Conservation (phyloP, 179 eudicot species). For the Pouteria campechiana region DNA sequence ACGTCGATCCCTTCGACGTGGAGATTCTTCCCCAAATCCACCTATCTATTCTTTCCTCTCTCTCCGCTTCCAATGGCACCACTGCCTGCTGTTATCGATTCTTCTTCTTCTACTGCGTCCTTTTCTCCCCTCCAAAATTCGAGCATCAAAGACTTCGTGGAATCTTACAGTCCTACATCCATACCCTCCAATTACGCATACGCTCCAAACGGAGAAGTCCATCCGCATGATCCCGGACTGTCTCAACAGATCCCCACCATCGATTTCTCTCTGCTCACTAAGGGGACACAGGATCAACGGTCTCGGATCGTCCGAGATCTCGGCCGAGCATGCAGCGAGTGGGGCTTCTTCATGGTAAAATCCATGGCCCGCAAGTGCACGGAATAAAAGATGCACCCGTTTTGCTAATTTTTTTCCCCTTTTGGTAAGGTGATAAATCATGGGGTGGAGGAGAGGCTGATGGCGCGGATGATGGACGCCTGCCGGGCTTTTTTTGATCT, state of each 20-base stretch:
- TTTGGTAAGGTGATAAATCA: conserved; percentile 48
- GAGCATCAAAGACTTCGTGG: no score
- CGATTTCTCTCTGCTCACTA: conserved; percentile 41
- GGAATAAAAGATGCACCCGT: no score
- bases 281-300: conserved; percentile 18
- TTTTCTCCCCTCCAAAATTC: no score
- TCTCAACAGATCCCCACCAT: conserved; percentile 36
- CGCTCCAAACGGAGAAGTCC: conserved; percentile 4
- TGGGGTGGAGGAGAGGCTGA: conserved; percentile 35
- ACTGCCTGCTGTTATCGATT: no score
- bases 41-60: no score
- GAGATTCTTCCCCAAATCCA: no score
- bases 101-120: no score
- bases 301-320: conserved; percentile 29
- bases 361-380: no score
- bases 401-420: no score
- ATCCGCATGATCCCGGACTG: conserved; percentile 8
- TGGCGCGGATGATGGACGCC: conserved; percentile 18
- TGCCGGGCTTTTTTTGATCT: conserved; percentile 30
- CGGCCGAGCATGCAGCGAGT: conserved; percentile 37
- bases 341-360: conserved; percentile 62
- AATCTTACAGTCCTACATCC: conserved; percentile 17
- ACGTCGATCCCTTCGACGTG: no score
- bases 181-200: conserved; percentile 29
- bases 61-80: no score